Base-by-base conservation (phyloP, 2,329 filamentous ascomycete genomes). In the Sporothrix phasma region DNA sequence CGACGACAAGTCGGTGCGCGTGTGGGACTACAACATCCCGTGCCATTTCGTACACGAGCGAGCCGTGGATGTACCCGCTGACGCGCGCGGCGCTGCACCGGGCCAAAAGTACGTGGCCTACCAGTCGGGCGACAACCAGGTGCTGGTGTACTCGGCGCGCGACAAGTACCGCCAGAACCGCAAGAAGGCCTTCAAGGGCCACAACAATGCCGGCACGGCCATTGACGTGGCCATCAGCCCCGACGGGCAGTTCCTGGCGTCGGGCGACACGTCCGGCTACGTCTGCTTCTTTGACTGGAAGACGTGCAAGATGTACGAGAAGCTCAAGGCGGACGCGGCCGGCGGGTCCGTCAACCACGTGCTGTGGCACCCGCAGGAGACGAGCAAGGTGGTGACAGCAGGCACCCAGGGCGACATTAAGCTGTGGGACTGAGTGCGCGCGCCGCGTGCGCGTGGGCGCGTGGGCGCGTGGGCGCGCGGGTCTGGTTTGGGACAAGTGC, bases 281-380 rank as follows among this genome's bases (percentile, higher is more conserved):
- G 86, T 96, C 56, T 96, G 90, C 76, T 97, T 97, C 78, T 99
- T 92, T 91, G 94, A 97, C 76, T 99, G 92, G 90, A 99, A 99
- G 84, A 97, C 92, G 45, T 96, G 93, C 75, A 97, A 97, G 78
- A 93, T 99, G 92, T 96, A 91, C 77, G 91, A 96, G 77, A 97
- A 97, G 81, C 85, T 99, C 68, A 85, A 89, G 76, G 92, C 91
- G 24, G 88, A 92, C 69, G 89, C 90, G 26, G 86, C 90, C 65
- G 92, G 91, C 63, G 84, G 88, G 62, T 86, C 92, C 5, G 82
- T 97, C 63, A 90, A 91, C n/a, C 90, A 88, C 69, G 84, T 94
- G 65, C 89, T 89, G 74, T 99, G 94, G 93, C 92, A 97, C 76
- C 92, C 93, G n/a, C 89, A 97, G 77, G 94, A 99, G 80, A 94